Conservation (phyloP, 1,139 yeast species). For the Suhomyces chickasaworum region DNA sequence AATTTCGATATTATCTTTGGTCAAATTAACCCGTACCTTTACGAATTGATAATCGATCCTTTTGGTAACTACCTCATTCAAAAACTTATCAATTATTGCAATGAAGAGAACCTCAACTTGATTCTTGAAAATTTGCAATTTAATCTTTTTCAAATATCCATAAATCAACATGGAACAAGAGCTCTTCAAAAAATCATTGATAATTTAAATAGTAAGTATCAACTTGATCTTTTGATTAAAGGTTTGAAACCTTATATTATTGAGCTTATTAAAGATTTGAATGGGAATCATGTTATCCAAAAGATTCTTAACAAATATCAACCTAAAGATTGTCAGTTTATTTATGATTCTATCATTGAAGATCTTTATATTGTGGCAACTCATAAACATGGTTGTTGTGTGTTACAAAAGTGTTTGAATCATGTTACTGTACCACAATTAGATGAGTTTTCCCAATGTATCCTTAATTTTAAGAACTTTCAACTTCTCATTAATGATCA, state of each 20-base stretch:
- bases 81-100: constrained; percentile 36
- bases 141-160: constrained; percentile 48
- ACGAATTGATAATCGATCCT: constrained; percentile 48
- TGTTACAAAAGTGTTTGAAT: constrained; percentile 48
- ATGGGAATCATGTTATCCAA: constrained; percentile 53
- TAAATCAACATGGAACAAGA: constrained; percentile 49
- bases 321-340: constrained; percentile 44
- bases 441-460: constrained; percentile 37
- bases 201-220: constrained; percentile 37
- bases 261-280: constrained; percentile 46
- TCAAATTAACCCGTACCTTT: constrained; percentile 41
- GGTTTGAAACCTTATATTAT: constrained; percentile 58
- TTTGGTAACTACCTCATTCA: constrained; percentile 33
- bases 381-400: constrained; percentile 54
- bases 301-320: constrained; percentile 46
- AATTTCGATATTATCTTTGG: constrained; percentile 47
- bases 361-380: constrained; percentile 47
- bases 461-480: constrained; percentile 39
- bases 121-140: constrained; percentile 42
- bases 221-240: constrained; percentile 44
- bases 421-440: constrained; percentile 46
- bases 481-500: constrained; percentile 43
- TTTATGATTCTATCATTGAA: constrained; percentile 41
- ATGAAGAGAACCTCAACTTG: constrained; percentile 39
- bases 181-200: constrained; percentile 51